Evolutionary conservation across 2,329 filamentous ascomycete species (phyloP).

Genomic region (Monilinia polystroma): DNA sequence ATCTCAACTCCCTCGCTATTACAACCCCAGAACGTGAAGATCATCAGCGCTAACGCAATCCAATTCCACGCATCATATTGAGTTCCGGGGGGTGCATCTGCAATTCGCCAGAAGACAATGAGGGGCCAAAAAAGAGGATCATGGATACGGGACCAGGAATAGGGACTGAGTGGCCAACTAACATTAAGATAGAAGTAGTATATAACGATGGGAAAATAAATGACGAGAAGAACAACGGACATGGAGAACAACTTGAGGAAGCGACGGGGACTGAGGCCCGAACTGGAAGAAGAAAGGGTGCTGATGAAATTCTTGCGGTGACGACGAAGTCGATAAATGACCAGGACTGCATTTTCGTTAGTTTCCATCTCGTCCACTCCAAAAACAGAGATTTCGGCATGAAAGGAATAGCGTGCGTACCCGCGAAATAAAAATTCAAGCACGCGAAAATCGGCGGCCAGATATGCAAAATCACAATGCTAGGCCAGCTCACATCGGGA

Average conservation of each 20-base stretch:
- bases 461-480: constrained; percentile 52
- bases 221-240: constrained; percentile 49
- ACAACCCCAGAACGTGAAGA: constrained; percentile 65
- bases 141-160: constrained; percentile 55
- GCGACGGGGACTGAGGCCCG: constrained; percentile 55
- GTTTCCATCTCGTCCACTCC: neutral
- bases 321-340: constrained; percentile 58
- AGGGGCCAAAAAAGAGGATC: constrained; percentile 47
- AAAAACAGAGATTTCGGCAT: constrained; percentile 16
- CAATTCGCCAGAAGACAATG: constrained; percentile 48
- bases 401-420: constrained; percentile 46
- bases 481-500: constrained; percentile 57
- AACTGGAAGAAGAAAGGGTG: constrained; percentile 51
- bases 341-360: constrained; percentile 48
- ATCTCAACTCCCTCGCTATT: constrained; percentile 58
- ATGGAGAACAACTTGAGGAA: constrained; percentile 63
- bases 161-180: constrained; percentile 42
- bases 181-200: constrained; percentile 54
- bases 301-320: constrained; percentile 58
- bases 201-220: constrained; percentile 53
- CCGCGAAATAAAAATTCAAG: constrained; percentile 55
- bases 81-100: constrained; percentile 42
- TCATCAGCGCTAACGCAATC: constrained; percentile 51
- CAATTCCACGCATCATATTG: constrained; percentile 58
- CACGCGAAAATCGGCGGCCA: constrained; percentile 57